Evolutionary conservation across 2,329 filamentous ascomycete species (phyloP).

Genomic region (Phialophora macrospora): DNA sequence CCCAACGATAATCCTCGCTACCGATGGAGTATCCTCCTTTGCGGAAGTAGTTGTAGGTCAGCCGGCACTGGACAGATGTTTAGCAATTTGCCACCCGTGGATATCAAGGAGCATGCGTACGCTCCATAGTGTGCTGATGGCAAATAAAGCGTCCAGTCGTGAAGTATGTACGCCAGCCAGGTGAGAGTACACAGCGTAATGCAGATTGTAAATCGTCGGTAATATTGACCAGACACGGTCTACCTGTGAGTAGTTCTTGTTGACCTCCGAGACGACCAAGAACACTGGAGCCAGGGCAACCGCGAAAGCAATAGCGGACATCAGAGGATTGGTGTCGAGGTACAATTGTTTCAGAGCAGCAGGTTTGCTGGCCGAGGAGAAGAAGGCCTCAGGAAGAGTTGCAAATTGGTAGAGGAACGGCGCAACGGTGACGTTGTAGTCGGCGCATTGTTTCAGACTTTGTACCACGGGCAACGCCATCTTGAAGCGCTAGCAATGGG

Average conservation of each 20-base stretch:
- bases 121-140: slow-evolving; percentile 77
- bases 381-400: slow-evolving; percentile 68
- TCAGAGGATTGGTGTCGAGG: slow-evolving; percentile 80
- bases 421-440: slow-evolving; percentile 73
- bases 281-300: slow-evolving; percentile 73
- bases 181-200: slow-evolving; percentile 83
- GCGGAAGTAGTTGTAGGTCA: slow-evolving; percentile 97
- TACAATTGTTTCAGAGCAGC: slow-evolving; percentile 74
- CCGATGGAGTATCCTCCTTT: slow-evolving; percentile 89
- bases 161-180: slow-evolving; percentile 71
- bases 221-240: slow-evolving; percentile 91
- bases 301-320: slow-evolving; percentile 74
- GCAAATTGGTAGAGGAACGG: slow-evolving; percentile 75
- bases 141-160: slow-evolving; percentile 72
- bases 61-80: slow-evolving; percentile 62
- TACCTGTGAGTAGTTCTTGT: slow-evolving; percentile 95
- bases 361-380: slow-evolving; percentile 64
- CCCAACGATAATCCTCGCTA: slow-evolving; percentile 95
- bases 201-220: slow-evolving; percentile 82
- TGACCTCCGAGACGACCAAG: slow-evolving; percentile 78
- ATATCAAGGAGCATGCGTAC: slow-evolving; percentile 55
- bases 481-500: neutral
- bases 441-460: slow-evolving; percentile 73
- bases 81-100: slow-evolving; percentile 12
- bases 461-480: slow-evolving; percentile 77